phyloP scores from a whole-genome alignment of 2,329 filamentous ascomycete genomes.

The Fusarium metavorans region DNA sequence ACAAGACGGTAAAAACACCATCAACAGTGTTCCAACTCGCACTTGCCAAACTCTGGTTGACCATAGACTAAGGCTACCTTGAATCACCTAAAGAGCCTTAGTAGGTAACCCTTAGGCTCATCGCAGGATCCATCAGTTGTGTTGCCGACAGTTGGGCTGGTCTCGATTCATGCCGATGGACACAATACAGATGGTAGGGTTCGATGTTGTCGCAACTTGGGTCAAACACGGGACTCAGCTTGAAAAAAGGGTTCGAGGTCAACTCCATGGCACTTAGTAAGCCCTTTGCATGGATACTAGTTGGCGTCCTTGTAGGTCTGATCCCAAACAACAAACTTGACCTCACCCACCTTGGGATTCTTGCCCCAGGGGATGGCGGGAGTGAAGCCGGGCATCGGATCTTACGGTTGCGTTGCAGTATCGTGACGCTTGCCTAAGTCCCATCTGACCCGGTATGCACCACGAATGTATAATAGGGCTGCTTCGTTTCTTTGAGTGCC shows the following conservation, averaged over 20 bases:
- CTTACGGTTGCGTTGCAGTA: neutral
- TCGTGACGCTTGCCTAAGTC: neutral
- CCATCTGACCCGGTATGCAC: neutral
- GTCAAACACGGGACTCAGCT: neutral
- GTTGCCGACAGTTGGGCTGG: neutral
- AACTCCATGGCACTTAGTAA: neutral
- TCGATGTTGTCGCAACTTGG: neutral
- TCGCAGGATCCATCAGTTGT: neutral
- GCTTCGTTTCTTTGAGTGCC: too few species aligned
- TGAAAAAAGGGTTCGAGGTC: neutral
- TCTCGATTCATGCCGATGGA: neutral
- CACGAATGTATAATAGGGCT: too few species aligned
- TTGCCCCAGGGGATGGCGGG: neutral
- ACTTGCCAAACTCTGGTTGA: neutral
- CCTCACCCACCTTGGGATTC: neutral
- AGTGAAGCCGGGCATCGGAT: neutral
- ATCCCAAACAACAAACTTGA: neutral
- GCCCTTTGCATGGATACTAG: neutral
- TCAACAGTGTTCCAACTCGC: neutral
- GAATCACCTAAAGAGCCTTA: neutral
- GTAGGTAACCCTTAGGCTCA: neutral
- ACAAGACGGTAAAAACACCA: neutral
- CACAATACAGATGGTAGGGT: neutral
- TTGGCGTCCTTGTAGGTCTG: neutral
- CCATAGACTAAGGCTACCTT: neutral